Evolutionary conservation across 495 filamentous ascomycete species (phyloP).

Genomic region (Daldinia childiae): DNA sequence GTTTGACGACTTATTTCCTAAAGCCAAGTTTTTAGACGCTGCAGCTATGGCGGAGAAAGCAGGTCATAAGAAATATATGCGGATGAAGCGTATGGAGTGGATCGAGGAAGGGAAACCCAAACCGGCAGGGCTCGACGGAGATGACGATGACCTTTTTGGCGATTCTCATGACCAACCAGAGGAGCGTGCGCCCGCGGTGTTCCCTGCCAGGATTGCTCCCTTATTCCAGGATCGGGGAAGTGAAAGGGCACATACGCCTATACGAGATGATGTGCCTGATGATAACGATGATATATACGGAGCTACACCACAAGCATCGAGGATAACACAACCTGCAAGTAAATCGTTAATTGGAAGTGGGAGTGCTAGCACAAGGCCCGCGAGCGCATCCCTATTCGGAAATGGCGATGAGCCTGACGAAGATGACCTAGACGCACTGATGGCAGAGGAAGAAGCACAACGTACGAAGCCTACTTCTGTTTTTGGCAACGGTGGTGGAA

Average conservation of each 20-base stretch:
- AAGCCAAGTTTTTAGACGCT: constrained; percentile 92
- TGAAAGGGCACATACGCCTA: constrained; percentile 46
- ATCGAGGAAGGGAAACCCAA: constrained; percentile 78
- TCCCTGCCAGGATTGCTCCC: constrained; percentile 56
- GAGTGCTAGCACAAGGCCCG: not conserved
- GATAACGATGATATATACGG: constrained; percentile 56
- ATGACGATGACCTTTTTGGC: constrained; percentile 51
- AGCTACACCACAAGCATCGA: constrained; percentile 48
- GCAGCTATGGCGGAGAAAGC: constrained; percentile 92
- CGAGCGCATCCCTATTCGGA: constrained; percentile 30
- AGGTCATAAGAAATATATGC: constrained; percentile 83
- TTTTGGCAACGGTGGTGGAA: constrained; percentile 43
- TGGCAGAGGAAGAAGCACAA: constrained; percentile 57
- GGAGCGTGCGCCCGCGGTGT: constrained; percentile 46
- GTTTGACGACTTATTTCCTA: constrained; percentile 96
- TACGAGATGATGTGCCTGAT: constrained; percentile 45
- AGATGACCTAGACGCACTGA: constrained; percentile 62
- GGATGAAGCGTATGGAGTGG: constrained; percentile 73
- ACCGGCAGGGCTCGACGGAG: constrained; percentile 61
- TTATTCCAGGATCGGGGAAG: constrained; percentile 53
- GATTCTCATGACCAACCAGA: constrained; percentile 35
- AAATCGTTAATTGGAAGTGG: constrained; percentile 27
- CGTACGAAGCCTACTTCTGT: constrained; percentile 42
- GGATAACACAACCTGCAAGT: constrained; percentile 17
- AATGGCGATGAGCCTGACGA: constrained; percentile 53